A percentile compares a stretch with the other conserved stretches of the same genome.
Conservation (phyloP, 2,329 filamentous ascomycete species). For the Trichoderma sp. region DNA sequence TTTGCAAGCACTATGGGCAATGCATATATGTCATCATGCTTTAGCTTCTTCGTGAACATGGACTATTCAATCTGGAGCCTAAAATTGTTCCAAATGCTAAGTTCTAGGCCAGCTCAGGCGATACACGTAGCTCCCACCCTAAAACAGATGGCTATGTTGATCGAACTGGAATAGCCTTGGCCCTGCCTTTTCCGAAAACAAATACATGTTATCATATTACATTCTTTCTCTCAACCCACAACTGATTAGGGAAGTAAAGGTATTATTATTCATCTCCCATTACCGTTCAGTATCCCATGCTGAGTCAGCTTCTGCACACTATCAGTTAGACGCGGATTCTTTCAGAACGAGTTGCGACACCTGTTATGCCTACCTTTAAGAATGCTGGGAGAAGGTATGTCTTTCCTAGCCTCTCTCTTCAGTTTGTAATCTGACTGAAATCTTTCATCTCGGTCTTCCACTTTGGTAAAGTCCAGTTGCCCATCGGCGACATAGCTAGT, state of each 20-base stretch:
- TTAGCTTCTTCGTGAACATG: neutral
- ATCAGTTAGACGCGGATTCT: neutral
- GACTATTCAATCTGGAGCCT: neutral
- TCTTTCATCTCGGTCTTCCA: slow-evolving; percentile 48
- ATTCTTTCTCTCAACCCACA: neutral
- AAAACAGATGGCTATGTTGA: neutral
- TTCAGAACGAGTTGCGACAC: neutral
- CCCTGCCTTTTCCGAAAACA: neutral
- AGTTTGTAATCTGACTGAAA: slow-evolving; percentile 49
- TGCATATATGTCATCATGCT: neutral
- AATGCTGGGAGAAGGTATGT: neutral
- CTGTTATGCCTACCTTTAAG: neutral
- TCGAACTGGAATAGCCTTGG: neutral
- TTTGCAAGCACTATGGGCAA: neutral
- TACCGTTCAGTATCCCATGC: neutral
- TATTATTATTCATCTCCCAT: neutral
- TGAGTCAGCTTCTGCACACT: neutral
- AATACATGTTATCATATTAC: neutral
- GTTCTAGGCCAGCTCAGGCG: too few species aligned
- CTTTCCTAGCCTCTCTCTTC: slow-evolving; percentile 47
- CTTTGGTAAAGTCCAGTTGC: slow-evolving; percentile 51
- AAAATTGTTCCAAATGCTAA: neutral
- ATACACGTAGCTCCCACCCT: neutral
- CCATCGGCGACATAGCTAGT: slow-evolving; percentile 53
- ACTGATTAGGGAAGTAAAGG: neutral